Percentiles rank a stretch among this genome's conserved stretches.
phyloP scores from a whole-genome alignment of 768 basidiomycete genomes.

The Pleurotus eryngii region DNA sequence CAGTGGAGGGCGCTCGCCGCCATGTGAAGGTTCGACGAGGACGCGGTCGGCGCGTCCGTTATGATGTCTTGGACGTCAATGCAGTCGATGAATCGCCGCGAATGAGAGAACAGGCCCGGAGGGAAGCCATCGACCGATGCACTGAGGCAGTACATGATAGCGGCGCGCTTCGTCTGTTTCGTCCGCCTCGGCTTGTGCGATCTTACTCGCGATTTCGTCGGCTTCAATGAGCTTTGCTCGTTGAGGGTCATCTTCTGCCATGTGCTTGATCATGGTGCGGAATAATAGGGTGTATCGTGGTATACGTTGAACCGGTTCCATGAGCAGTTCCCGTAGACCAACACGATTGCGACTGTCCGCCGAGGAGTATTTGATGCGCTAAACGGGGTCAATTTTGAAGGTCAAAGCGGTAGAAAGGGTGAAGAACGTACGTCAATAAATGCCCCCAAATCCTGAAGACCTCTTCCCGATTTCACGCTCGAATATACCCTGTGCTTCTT shows the following conservation, averaged over 20 bases:
- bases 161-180: constrained; percentile 85
- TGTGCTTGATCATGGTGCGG: constrained; percentile 88
- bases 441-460: constrained; percentile 72
- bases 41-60: constrained; percentile 42
- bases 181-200: constrained; percentile 89
- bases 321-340: constrained; percentile 85
- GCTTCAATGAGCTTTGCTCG: constrained; percentile 78
- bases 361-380: constrained; percentile 87
- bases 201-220: constrained; percentile 83
- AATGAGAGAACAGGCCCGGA: constrained; percentile 83
- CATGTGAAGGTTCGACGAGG: constrained; percentile 34
- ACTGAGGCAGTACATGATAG: constrained; percentile 82
- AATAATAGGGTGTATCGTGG: constrained; percentile 93
- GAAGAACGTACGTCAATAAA: constrained; percentile 76
- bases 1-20: constrained; percentile 63
- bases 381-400: constrained; percentile 13
- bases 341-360: constrained; percentile 75
- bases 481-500: constrained; percentile 88
- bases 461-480: constrained; percentile 79
- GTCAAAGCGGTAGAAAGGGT: constrained; percentile 4
- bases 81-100: constrained; percentile 84
- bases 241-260: constrained; percentile 76
- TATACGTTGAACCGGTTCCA: constrained; percentile 96
- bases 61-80: constrained; percentile 88
- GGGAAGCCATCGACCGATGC: constrained; percentile 90